These are phyloP conservation scores for Skeletonema menzelii DNA, from an alignment of 108 stramenopile species.

Conservation along the genomic window DNA sequence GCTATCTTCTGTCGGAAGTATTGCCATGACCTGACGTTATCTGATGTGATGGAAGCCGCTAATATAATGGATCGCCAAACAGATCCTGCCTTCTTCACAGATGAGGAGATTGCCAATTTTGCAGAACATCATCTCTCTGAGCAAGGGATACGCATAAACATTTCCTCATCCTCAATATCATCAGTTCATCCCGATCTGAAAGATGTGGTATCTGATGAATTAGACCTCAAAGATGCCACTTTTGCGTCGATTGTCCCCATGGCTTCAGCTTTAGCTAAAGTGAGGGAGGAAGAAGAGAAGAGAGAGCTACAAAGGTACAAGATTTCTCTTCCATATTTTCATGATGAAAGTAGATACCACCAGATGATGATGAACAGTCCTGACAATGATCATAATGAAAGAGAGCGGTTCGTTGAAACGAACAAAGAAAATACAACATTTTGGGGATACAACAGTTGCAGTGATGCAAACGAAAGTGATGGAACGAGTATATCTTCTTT, in stretches of 20 bases:
- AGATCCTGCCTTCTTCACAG: slow-evolving; percentile 13
- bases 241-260: not conserved
- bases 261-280: not conserved
- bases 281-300: slow-evolving; percentile 6
- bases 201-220: not conserved
- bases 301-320: not conserved
- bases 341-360: not conserved
- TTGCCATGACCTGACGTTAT: no score
- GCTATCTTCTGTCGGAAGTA: no score
- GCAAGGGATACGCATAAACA: not conserved
- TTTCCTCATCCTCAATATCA: not conserved
- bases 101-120: slow-evolving; percentile 14
- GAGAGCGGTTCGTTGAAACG: not conserved
- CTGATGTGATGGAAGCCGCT: no score
- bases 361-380: not conserved
- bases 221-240: not conserved
- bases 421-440: no score
- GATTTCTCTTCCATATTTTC: slow-evolving; percentile 15
- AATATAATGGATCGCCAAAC: slow-evolving; percentile 1
- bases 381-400: not conserved
- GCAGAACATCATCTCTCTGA: slow-evolving; percentile 1
- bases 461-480: not conserved
- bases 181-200: not conserved
- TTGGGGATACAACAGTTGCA: no score
- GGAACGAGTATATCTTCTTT: not conserved